Base-by-base conservation (phyloP, 768 basidiomycete genomes). In the Amanita subjunquillea region DNA sequence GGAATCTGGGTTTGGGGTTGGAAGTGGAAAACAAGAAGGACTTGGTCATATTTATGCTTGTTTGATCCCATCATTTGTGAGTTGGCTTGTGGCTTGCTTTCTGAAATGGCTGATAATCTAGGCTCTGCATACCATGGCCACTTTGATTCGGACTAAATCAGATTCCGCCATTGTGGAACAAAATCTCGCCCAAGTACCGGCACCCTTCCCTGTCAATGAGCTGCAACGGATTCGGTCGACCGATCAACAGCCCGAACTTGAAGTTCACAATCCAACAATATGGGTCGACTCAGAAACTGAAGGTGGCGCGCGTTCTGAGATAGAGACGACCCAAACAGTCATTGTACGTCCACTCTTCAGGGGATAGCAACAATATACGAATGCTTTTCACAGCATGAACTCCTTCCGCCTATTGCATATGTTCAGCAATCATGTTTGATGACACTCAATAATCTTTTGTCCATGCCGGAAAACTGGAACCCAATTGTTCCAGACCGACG, bases 341-440 rank as follows among this genome's bases (percentile, higher is more conserved):
- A 55, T 43, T 54, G 63, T 50, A 65, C 66, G 55, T 36, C 61
- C 61, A 43, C 39, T 46, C 51, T 55, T 59, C 32, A 57, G 55
- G 15, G 34, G 20, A 23, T 25, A 45, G 27, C 22, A 53, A 34
- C 20, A 15, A 40, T 54, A 23, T 50, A 43, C 42, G 27, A 47
- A 57, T 30, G 54, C 32, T 40, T 49, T 36, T 40, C 57, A 37
- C 61, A 85, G 79, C 73, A 72, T 55, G 80, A 85, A 57, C 68
- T 88, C 34, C 69, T 83, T 58, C 79, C 84, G 7, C 89, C 87
- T n/a, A 82, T 91, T 57, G 70, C 75, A 12, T 74, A 77, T 51
- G 85, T 91, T 30, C 83, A 88, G 59, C 76, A 74, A 54, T 86
- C 85, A 15, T 89, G 85, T 62, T 60, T 91, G 23, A 82, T 81